These are phyloP conservation scores for Kipferlia bialata DNA, from an alignment of 78 protist species.

Conservation along the genomic window DNA sequence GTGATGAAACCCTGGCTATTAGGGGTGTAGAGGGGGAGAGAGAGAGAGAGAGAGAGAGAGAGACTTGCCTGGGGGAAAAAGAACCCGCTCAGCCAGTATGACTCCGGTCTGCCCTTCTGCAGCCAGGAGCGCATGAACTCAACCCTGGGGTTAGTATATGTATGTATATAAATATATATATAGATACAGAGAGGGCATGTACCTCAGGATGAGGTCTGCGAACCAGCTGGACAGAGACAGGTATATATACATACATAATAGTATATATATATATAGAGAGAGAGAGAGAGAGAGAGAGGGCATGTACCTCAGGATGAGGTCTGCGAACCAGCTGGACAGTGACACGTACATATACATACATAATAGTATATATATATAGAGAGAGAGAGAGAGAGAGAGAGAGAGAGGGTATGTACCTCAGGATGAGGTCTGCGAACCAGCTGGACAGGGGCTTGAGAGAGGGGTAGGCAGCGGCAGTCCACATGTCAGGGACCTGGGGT, in stretches of 20 bases:
- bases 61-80: conserved; percentile 35
- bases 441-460: conserved; percentile 26
- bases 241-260: too few relatives aligned
- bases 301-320: too few relatives aligned
- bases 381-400: too few relatives aligned
- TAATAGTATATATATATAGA: too few relatives aligned
- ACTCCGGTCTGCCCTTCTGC: conserved; percentile 24
- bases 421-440: conserved; percentile 35
- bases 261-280: too few relatives aligned
- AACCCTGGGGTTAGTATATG: conserved; percentile 30
- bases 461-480: conserved; percentile 34
- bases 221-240: conserved; percentile 29
- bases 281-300: too few relatives aligned
- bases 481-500: conserved; percentile 10
- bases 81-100: conserved; percentile 45
- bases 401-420: too few relatives aligned
- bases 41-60: conserved; percentile 36
- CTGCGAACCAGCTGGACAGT: conserved; percentile 25
- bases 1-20: conserved; percentile 32
- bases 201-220: too few relatives aligned
- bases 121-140: conserved; percentile 41
- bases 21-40: too few relatives aligned
- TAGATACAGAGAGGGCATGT: too few relatives aligned
- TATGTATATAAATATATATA: too few relatives aligned
- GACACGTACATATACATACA: too few relatives aligned